Conservation (phyloP, 495 filamentous ascomycete genomes). For the Xylaria intraflava region DNA sequence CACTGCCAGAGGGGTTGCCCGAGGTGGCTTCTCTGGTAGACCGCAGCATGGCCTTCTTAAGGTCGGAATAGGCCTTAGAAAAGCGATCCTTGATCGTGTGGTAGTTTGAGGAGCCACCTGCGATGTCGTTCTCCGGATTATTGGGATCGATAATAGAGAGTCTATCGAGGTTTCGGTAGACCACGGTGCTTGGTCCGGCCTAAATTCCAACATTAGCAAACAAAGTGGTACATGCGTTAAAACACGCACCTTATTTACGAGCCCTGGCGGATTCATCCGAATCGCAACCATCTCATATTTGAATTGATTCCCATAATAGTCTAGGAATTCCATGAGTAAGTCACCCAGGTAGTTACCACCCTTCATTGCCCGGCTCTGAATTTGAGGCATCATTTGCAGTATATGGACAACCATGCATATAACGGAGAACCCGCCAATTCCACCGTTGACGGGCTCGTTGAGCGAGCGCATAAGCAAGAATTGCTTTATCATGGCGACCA, state of each 20-base stretch:
- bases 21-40: constrained; percentile 11
- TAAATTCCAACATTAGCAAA: constrained; percentile 22
- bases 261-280: constrained; percentile 61
- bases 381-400: constrained; percentile 66
- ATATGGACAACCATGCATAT: constrained; percentile 88
- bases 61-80: constrained; percentile 48
- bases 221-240: neutral
- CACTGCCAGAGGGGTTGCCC: constrained; percentile 11
- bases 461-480: constrained; percentile 80
- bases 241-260: constrained; percentile 62
- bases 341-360: constrained; percentile 64
- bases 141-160: constrained; percentile 88
- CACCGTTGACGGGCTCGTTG: constrained; percentile 84
- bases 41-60: constrained; percentile 53
- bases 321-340: constrained; percentile 75
- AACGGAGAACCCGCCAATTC: constrained; percentile 89
- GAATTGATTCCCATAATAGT: constrained; percentile 79
- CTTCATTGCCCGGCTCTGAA: constrained; percentile 49
- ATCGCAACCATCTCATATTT: constrained; percentile 62
- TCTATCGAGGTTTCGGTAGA: constrained; percentile 45
- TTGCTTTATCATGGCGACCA: constrained; percentile 86
- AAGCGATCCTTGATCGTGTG: constrained; percentile 57
- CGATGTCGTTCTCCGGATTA: constrained; percentile 72
- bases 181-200: constrained; percentile 27
- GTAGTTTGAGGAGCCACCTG: constrained; percentile 68